phyloP scores from a whole-genome alignment of 768 basidiomycete genomes.

The Agaricus subrufescens region DNA sequence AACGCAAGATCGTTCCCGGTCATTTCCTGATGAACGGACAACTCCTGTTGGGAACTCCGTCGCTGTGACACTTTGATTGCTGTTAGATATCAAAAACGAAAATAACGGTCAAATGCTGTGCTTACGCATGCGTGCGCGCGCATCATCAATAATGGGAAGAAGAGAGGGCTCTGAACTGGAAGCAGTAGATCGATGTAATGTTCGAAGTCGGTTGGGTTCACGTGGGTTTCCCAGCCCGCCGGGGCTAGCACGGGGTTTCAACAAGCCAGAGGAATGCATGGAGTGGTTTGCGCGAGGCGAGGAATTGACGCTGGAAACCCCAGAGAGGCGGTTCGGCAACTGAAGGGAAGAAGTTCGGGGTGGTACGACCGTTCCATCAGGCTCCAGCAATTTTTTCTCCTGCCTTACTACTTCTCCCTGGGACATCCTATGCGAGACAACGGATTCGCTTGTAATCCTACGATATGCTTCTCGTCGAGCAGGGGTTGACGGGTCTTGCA shows the following conservation, averaged over 20 bases:
- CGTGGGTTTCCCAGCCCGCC: constrained; percentile 15
- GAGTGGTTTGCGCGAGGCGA: constrained; percentile 21
- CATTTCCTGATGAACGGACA: constrained; percentile 54
- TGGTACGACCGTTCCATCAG: constrained; percentile 34
- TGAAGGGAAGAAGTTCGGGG: constrained; percentile 49
- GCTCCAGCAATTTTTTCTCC: constrained; percentile 17
- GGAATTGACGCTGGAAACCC: constrained; percentile 21
- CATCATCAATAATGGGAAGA: constrained; percentile 48
- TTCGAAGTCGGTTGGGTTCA: constrained; percentile 42
- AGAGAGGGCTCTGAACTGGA: constrained; percentile 84
- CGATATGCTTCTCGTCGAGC: constrained; percentile 37
- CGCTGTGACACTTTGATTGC: constrained; percentile 16
- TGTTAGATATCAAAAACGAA: not conserved
- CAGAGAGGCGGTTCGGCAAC: constrained; percentile 25
- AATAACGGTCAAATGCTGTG: constrained; percentile 4
- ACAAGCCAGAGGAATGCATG: constrained; percentile 36
- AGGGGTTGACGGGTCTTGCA: constrained; percentile 62
- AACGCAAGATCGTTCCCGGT: constrained; percentile 45
- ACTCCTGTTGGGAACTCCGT: constrained; percentile 48
- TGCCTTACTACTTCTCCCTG: constrained; percentile 13
- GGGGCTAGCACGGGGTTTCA: constrained; percentile 39
- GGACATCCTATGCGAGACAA: constrained; percentile 18
- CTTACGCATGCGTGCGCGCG: constrained; percentile 38
- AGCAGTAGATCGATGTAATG: constrained; percentile 68
- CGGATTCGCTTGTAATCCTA: constrained; percentile 27